These are phyloP conservation scores for Penicillium macrosclerotiorum DNA, from an alignment of 495 filamentous ascomycete species.

Conservation along the genomic window DNA sequence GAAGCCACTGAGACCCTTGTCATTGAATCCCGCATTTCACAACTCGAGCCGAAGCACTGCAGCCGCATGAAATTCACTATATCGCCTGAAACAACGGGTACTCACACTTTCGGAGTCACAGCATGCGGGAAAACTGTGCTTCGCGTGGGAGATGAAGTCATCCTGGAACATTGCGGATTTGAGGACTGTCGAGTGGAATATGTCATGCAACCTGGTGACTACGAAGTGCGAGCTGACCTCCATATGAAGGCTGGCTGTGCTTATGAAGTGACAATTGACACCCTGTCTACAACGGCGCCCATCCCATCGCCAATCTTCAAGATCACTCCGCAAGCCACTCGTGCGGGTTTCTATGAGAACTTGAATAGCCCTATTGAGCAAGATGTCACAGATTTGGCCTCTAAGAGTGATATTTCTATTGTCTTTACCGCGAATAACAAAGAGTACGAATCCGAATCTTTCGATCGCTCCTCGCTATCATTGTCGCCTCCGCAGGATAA, in stretches of 20 bases:
- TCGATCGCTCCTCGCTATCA: background rate
- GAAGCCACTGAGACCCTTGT: background rate
- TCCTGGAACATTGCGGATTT: conserved; percentile 2
- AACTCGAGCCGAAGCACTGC: conserved; percentile 2
- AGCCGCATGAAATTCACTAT: background rate
- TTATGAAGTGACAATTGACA: conserved; percentile 2
- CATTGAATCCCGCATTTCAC: background rate
- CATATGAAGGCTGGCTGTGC: background rate
- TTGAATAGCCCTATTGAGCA: background rate
- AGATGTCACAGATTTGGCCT: background rate
- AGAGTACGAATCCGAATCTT: conserved; percentile 7
- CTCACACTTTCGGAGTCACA: conserved; percentile 5
- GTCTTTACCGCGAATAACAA: conserved; percentile 6
- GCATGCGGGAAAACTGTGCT: conserved; percentile 3
- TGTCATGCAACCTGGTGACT: conserved; percentile 7
- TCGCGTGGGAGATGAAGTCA: background rate
- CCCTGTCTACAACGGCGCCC: conserved; percentile 1
- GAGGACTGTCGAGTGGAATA: conserved; percentile 4
- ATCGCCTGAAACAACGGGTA: background rate
- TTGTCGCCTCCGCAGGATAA: conserved; percentile 3
- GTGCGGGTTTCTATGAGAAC: conserved; percentile 4
- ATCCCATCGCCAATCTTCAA: conserved; percentile 6
- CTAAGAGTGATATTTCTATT: conserved; percentile 3
- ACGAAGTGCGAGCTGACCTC: background rate
- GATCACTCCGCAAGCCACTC: conserved; percentile 5